These are phyloP conservation scores for Lepidium campestre DNA, from an alignment of 441 rosid genomes.

Conservation along the genomic window DNA sequence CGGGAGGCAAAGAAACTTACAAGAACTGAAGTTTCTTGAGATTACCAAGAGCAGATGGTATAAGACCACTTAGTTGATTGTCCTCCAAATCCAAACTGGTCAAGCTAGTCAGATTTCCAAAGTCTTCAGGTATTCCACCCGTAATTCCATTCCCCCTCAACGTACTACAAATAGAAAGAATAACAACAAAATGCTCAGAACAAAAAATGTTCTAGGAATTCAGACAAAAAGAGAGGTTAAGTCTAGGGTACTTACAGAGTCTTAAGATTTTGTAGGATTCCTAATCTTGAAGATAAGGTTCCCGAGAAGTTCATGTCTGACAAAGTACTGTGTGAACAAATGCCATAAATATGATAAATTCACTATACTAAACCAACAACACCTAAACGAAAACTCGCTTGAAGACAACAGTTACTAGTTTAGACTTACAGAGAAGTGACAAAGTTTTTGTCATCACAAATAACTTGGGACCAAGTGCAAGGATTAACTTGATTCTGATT, in stretches of 20 bases:
- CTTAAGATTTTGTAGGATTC: constrained; percentile 48
- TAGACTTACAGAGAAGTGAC: constrained; percentile 75
- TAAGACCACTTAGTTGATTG: constrained; percentile 63
- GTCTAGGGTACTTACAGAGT: constrained; percentile 56
- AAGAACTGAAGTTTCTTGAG: constrained; percentile 86
- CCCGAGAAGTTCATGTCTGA: constrained; percentile 80
- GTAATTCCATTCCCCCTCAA: constrained; percentile 83
- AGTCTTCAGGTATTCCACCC: constrained; percentile 76
- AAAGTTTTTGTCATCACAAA: constrained; percentile 43
- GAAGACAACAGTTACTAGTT: not conserved
- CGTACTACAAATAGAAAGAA: constrained; percentile 42
- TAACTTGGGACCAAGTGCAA: constrained; percentile 88
- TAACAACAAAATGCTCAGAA: not conserved
- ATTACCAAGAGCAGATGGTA: constrained; percentile 77
- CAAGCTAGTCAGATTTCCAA: constrained; percentile 79
- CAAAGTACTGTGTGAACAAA: constrained; percentile 52
- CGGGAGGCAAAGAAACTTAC: constrained; percentile 42
- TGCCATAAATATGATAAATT: not conserved
- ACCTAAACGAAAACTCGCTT: not conserved
- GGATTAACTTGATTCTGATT: constrained; percentile 80
- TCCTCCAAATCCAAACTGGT: constrained; percentile 82
- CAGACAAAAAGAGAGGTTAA: not conserved
- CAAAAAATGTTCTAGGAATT: not conserved
- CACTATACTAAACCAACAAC: no score
- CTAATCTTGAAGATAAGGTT: constrained; percentile 58